Percentiles rank a stretch among this genome's conserved stretches.
phyloP scores from a whole-genome alignment of 1,284 basidiomycete genomes.

The Trametes versicolor region DNA sequence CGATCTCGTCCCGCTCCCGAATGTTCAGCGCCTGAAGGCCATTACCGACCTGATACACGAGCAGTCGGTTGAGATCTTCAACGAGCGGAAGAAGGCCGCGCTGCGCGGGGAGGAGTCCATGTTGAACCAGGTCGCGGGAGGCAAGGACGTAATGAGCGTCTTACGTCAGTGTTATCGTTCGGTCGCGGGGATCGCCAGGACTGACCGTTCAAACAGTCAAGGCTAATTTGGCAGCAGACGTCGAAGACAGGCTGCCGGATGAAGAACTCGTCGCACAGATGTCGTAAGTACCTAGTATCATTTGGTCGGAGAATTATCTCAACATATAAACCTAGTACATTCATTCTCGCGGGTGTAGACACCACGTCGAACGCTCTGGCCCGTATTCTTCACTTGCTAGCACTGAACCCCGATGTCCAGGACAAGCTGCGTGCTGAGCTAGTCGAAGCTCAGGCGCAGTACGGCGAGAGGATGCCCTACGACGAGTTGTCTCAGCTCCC shows the following conservation, averaged over 20 bases:
- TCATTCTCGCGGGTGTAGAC: slow-evolving; percentile 17
- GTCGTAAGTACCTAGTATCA: slow-evolving; percentile 10
- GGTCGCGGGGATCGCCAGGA: not conserved
- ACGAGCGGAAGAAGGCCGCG: slow-evolving; percentile 26
- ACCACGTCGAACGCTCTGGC: slow-evolving; percentile 20
- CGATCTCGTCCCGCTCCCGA: slow-evolving; percentile 18
- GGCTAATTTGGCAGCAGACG: slow-evolving; percentile 8
- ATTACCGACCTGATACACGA: slow-evolving; percentile 20
- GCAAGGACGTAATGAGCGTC: slow-evolving; percentile 34
- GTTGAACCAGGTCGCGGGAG: slow-evolving; percentile 29
- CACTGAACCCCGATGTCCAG: slow-evolving; percentile 4
- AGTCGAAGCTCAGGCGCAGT: slow-evolving; percentile 5
- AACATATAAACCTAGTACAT: not conserved
- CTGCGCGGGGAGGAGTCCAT: slow-evolving; percentile 17
- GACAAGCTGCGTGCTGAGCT: slow-evolving; percentile 14
- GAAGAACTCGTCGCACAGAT: slow-evolving; percentile 15
- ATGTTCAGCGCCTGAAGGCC: slow-evolving; percentile 14
- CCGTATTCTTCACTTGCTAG: slow-evolving; percentile 5
- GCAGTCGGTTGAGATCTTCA: slow-evolving; percentile 18
- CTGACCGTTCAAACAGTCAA: not conserved
- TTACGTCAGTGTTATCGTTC: slow-evolving; percentile 28
- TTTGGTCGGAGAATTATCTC: not conserved
- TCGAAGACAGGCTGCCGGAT: slow-evolving; percentile 15
- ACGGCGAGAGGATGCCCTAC: slow-evolving; percentile 24
- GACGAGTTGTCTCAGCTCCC: slow-evolving; percentile 25